Percentiles rank a stretch among this genome's conserved stretches.
Evolutionary conservation across 192 early-diverging fungal genomes (phyloP).

Genomic region (Funneliformis mosseae): DNA sequence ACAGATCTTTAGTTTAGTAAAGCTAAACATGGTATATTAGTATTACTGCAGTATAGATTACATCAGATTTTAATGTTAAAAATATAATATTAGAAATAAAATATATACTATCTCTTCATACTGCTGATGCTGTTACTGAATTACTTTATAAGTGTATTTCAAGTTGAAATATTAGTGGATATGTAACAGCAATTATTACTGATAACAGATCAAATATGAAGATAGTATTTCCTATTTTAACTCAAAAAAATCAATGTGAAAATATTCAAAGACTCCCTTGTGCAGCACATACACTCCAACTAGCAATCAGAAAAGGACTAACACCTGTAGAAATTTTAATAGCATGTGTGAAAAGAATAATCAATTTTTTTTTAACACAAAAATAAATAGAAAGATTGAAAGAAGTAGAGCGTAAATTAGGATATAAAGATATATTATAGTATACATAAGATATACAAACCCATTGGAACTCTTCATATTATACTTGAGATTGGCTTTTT

Average conservation of each 20-base stretch:
- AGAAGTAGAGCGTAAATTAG: background rate
- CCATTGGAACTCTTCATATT: background rate
- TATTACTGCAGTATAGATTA: background rate
- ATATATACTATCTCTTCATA: background rate
- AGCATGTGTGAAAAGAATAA: conserved; percentile 9
- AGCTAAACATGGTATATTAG: conserved; percentile 3
- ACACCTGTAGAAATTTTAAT: background rate
- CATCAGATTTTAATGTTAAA: background rate
- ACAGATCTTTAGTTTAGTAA: background rate
- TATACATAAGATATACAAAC: background rate
- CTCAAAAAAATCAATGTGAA: background rate
- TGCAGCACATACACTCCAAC: background rate
- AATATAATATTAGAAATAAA: background rate
- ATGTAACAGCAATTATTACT: background rate
- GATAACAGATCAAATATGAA: conserved; percentile 1
- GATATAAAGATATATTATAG: background rate
- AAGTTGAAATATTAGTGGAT: background rate
- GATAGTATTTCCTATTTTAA: background rate
- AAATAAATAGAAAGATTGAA: conserved; percentile 10
- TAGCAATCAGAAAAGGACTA: conserved; percentile 1
- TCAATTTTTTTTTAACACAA: conserved; percentile 12
- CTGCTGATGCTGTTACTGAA: background rate
- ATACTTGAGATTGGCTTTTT: background rate
- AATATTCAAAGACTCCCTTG: background rate
- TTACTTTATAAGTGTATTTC: background rate